A percentile compares a stretch with the other conserved stretches of the same genome.
phyloP scores from a whole-genome alignment of 2,329 filamentous ascomycete genomes.

The Colletotrichum sp. region DNA sequence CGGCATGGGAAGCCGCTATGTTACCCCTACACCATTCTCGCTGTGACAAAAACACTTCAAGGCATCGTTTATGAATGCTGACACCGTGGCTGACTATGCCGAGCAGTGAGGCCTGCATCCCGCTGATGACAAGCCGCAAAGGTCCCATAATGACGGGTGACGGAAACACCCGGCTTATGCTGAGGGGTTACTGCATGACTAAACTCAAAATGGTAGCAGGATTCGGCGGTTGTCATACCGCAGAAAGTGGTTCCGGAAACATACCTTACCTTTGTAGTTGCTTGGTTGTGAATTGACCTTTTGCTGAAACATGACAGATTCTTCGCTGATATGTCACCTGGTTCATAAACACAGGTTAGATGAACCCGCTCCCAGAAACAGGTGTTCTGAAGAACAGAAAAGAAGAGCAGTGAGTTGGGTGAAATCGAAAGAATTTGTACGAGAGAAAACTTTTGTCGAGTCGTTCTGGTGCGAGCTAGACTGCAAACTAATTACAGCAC shows the following conservation, averaged over 20 bases:
- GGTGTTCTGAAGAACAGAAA: neutral
- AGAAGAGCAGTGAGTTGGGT: neutral
- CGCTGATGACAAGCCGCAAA: neutral
- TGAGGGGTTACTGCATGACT: neutral
- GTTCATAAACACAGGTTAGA: neutral
- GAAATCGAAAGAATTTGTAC: neutral
- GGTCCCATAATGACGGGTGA: neutral
- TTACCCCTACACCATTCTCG: slow-evolving; percentile 19
- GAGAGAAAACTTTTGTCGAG: neutral
- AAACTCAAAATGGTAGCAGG: neutral
- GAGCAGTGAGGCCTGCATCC: neutral
- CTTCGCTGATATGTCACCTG: neutral
- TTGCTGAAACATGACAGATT: neutral
- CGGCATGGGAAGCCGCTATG: slow-evolving; percentile 16
- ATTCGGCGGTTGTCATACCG: neutral
- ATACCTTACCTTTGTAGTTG: neutral
- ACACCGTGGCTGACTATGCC: neutral
- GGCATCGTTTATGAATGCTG: neutral
- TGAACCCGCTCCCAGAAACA: neutral
- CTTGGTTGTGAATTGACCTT: neutral
- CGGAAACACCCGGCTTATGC: neutral
- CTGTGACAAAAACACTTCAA: rapidly evolving
- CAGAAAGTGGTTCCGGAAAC: neutral
- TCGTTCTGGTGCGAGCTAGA: neutral
- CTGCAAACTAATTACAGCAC: neutral